A percentile compares a stretch with the other conserved stretches of the same genome.
These are phyloP conservation scores for Boletus mariae DNA, from an alignment of 1,284 basidiomycete species.

Conservation along the genomic window DNA sequence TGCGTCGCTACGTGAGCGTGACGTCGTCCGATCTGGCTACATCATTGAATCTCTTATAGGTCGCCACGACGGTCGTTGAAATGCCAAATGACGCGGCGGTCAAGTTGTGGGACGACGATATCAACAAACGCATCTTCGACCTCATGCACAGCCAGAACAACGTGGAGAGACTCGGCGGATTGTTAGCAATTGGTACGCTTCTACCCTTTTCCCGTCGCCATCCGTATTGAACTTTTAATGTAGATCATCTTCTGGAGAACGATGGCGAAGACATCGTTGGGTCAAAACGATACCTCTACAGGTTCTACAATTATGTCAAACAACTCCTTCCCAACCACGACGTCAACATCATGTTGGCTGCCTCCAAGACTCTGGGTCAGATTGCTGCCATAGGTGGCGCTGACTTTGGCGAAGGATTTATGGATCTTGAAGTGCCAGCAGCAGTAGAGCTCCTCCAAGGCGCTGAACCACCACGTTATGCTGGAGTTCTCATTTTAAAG, in stretches of 20 bases:
- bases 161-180: slow-evolving; percentile 76
- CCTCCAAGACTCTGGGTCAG: slow-evolving; percentile 80
- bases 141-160: slow-evolving; percentile 77
- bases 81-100: slow-evolving; percentile 73
- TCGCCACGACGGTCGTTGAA: slow-evolving; percentile 66
- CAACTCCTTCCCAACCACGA: slow-evolving; percentile 80
- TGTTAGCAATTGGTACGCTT: slow-evolving; percentile 73
- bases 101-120: slow-evolving; percentile 79
- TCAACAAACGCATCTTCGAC: slow-evolving; percentile 77
- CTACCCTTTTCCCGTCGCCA: slow-evolving; percentile 8
- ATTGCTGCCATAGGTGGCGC: slow-evolving; percentile 80
- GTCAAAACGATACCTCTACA: slow-evolving; percentile 72
- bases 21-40: slow-evolving; percentile 8
- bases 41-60: slow-evolving; percentile 41
- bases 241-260: slow-evolving; percentile 69
- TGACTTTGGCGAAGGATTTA: slow-evolving; percentile 81
- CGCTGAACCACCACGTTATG: slow-evolving; percentile 74
- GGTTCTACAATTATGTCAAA: slow-evolving; percentile 91
- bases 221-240: slow-evolving; percentile 14
- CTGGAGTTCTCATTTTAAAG: slow-evolving; percentile 85
- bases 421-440: slow-evolving; percentile 81
- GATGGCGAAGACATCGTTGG: slow-evolving; percentile 75
- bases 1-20: slow-evolving; percentile 64
- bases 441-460: slow-evolving; percentile 78
- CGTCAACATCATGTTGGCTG: slow-evolving; percentile 84